Evolutionary conservation across 495 filamentous ascomycete species (phyloP).

Genomic region (Penicillium flavigenum): DNA sequence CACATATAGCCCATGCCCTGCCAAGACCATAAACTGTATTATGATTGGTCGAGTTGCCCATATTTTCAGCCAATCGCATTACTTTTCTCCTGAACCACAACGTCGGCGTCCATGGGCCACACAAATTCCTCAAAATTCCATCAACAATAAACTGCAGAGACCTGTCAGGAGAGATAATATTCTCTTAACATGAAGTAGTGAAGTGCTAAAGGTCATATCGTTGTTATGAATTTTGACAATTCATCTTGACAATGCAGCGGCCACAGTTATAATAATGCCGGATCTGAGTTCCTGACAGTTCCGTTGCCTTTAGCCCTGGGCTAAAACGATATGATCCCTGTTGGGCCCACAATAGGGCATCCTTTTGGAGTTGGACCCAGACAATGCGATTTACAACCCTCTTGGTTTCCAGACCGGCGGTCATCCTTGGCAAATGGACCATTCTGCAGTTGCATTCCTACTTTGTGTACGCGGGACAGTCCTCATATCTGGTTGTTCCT

Average conservation of each 20-base stretch:
- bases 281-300: slow-evolving; percentile 9
- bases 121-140: background rate
- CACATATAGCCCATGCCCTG: background rate
- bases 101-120: background rate
- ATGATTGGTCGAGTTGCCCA: background rate
- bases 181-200: too few relatives aligned
- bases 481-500: background rate
- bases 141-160: background rate
- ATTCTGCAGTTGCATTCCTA: too few relatives aligned
- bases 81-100: slow-evolving; percentile 10
- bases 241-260: background rate
- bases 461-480: too few relatives aligned
- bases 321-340: slow-evolving; percentile 7
- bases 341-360: slow-evolving; percentile 4
- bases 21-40: slow-evolving; percentile 2
- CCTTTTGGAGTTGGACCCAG: background rate
- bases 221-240: background rate
- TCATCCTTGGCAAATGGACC: too few relatives aligned
- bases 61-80: slow-evolving; percentile 1
- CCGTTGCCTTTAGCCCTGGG: slow-evolving; percentile 2
- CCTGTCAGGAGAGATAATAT: background rate
- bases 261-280: background rate
- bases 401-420: background rate
- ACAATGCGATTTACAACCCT: slow-evolving; percentile 1
- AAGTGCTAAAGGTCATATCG: background rate